A percentile compares a stretch with the other conserved stretches of the same genome.
phyloP scores from a whole-genome alignment of 106 monocot genomes.

The Dendrobium chrysotoxum region DNA sequence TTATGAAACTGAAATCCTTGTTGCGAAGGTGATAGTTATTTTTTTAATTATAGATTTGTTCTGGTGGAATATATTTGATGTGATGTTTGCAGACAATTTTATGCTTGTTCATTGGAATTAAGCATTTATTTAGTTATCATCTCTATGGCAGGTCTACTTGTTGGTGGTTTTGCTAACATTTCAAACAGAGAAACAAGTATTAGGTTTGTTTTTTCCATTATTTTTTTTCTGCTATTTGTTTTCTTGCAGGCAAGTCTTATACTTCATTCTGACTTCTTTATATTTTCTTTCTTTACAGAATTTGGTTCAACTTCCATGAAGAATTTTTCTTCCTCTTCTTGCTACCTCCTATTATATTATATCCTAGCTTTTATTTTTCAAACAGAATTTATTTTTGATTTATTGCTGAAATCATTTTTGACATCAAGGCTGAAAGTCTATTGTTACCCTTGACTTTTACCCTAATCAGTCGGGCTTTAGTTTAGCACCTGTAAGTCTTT shows the following conservation, averaged over 20 bases:
- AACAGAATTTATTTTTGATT: not conserved
- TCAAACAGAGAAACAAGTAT: slow-evolving; percentile 79
- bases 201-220: slow-evolving; percentile 37
- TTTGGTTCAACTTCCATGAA: slow-evolving; percentile 74
- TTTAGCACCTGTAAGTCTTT: slow-evolving; percentile 85
- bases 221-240: not conserved
- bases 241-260: not conserved
- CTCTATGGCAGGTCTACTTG: slow-evolving; percentile 55
- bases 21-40: not conserved
- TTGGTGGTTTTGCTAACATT: slow-evolving; percentile 82
- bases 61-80: not conserved
- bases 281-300: slow-evolving; percentile 17
- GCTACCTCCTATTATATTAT: slow-evolving; percentile 99
- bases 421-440: not conserved
- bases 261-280: not conserved
- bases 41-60: not conserved
- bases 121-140: not conserved
- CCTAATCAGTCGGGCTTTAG: slow-evolving; percentile 97
- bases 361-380: slow-evolving; percentile 36
- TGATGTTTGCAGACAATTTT: not conserved
- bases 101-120: not conserved
- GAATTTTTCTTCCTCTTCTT: slow-evolving; percentile 99
- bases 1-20: not conserved
- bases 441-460: slow-evolving; percentile 52
- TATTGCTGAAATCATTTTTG: not conserved